Evolutionary conservation across 495 filamentous ascomycete species (phyloP), one percentile per base, ranked within the genome.

Genomic region (Podospora anserina): DNA sequence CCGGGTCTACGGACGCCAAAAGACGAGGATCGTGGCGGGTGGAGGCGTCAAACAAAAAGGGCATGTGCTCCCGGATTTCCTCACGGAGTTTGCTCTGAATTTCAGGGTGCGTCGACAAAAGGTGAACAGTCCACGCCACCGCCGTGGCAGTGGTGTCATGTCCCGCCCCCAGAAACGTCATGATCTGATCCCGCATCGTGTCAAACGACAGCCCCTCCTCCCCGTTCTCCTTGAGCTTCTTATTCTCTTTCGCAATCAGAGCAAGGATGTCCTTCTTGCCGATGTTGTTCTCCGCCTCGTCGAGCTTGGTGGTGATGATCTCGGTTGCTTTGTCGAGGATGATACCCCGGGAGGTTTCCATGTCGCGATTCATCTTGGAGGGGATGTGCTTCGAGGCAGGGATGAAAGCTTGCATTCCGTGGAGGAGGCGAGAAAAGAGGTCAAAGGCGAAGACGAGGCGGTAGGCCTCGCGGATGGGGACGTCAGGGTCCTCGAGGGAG

Each of bases 181-280:
- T 83, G 66, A 84, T 76, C 69, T 86, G 83, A 66, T 86, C 80
- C 16, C 81, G 77, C 73, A 86, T 80, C 13, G 77, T 79, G 23
- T 83, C 78, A 58, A 78, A 78, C 0, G 75, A 79, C 15, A 84
- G 76, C 4, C 67, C 70, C 1, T 63, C 61, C 63, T 75, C 72
- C 61, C 72, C 74, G 20, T 26, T 13, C 32, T 63, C 67, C 58
- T 71, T 69, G 30, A 72, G 60, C 69, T 66, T 70, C 65, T 68
- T 68, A 66, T 73, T 73, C 63, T 75, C 74, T 61, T 70, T 70
- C 61, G 70, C 68, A 30, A 83, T 80, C 26, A 83, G 77, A 4
- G 82, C 74, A 16, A 85, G 77, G 26, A 85, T 82, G 65, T 83
- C 80, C 67, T 78, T 79, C 28, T 62, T 67, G 6, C 73, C 74